Evolutionary conservation across 768 basidiomycete genomes (phyloP), one percentile per base, ranked within the genome.

Genomic region (Lanmaoa rubissima): DNA sequence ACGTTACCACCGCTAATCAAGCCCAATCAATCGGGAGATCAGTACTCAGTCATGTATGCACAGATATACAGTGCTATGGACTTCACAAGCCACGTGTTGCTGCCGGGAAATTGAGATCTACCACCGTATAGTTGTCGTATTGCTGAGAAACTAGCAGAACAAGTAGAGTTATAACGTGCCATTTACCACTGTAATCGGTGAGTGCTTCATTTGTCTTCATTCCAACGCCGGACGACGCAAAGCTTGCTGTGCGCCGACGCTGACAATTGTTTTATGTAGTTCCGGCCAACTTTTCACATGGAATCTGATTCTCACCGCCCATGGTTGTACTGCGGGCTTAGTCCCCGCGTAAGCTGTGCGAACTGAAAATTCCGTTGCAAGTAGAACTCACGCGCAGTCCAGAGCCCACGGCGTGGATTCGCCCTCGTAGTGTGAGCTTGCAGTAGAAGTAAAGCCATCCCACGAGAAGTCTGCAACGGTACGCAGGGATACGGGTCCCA

Each of bases 331-430:
- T 50, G 53, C 68, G 67, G 68, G 57, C 60, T 51, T 10, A 36
- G 62, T 68, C 52, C 36, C 68, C 63, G 60, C 35, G 12, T 24
- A 46, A 46, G 67, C 67, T 68, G 68, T 68, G 67, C 47, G 46
- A 57, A 47, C 21, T 34, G 28, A 19, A 39, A 17, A 48, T 26
- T 53, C 35, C 21, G 34, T 53, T 40, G 36, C 42, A 14, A 4
- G 43, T 21, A 21, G 10, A 21, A 45, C 24, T n/a, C 21, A 24
- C 21, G 62, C 10, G 34, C 48, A 57, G 48, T 39, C 16, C 38
- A 50, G 12, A 28, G 28, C 28, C 42, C 21, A 44, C 44, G 17
- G 55, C 41, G 56, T 57, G 54, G 32, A 39, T 16, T 42, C 41
- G 17, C 21, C 41, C 48, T 35, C 39, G 28, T n/a, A 13, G 26